Percentiles rank a stretch among this genome's conserved stretches.
phyloP scores from a whole-genome alignment of 306 rosid genomes.

The Cicer chorassanicum region DNA sequence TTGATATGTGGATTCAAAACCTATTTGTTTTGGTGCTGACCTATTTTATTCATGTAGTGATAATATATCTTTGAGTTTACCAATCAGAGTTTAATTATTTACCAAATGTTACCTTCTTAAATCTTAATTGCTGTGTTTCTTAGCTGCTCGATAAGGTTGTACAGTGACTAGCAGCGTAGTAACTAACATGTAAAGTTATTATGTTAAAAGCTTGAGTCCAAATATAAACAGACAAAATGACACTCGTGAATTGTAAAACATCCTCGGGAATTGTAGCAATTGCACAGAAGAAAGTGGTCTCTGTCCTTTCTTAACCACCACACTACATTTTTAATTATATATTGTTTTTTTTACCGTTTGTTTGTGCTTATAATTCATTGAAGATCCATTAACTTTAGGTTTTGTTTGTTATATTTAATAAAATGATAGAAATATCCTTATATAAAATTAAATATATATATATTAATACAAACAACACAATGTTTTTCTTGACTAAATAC shows the following conservation, averaged over 20 bases:
- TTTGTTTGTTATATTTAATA: too few relatives aligned
- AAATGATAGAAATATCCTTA: too few relatives aligned
- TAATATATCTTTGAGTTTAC: neutral
- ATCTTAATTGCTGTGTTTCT: slow-evolving; percentile 13
- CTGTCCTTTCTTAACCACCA: slow-evolving; percentile 35
- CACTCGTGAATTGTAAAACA: slow-evolving; percentile 56
- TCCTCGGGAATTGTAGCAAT: slow-evolving; percentile 64
- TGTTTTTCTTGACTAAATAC: too few relatives aligned
- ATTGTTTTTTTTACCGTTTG: neutral
- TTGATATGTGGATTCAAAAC: neutral
- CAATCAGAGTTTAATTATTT: neutral
- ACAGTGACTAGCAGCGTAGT: neutral
- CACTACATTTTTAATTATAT: neutral
- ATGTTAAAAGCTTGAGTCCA: slow-evolving; percentile 50
- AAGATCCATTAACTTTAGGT: too few relatives aligned
- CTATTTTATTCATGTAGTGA: slow-evolving; percentile 7
- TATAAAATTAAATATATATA: too few relatives aligned
- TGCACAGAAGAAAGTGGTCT: slow-evolving; percentile 50
- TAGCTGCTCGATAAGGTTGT: slow-evolving; percentile 38
- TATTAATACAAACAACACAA: too few relatives aligned
- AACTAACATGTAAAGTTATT: slow-evolving; percentile 2
- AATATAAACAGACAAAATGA: slow-evolving; percentile 56
- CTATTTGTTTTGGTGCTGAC: neutral
- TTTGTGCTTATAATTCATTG: neutral
- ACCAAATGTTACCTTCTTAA: slow-evolving; percentile 4